These are phyloP conservation scores for Exophiala phaeomuriformis DNA, from an alignment of 2,329 filamentous ascomycete species.

Conservation along the genomic window DNA sequence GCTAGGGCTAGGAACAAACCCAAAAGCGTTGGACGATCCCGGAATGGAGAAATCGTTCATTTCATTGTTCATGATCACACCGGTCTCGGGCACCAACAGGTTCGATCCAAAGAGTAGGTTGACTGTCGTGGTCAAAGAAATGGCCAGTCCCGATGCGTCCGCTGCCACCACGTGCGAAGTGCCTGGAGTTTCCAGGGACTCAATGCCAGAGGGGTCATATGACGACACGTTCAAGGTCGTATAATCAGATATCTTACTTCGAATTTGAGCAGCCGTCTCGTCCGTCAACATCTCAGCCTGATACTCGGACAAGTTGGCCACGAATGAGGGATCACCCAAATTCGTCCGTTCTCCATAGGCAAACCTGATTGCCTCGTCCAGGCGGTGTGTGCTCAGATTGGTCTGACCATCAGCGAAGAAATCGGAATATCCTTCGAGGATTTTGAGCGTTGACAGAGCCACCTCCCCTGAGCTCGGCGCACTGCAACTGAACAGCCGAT, in stretches of 20 bases:
- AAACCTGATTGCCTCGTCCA: slow-evolving; percentile 85
- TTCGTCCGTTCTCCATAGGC: slow-evolving; percentile 72
- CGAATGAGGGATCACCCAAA: slow-evolving; percentile 74
- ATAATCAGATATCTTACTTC: slow-evolving; percentile 62
- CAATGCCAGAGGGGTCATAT: slow-evolving; percentile 64
- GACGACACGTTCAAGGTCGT: slow-evolving; percentile 62
- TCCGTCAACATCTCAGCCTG: slow-evolving; percentile 62
- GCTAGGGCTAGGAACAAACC: slow-evolving; percentile 67
- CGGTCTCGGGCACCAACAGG: slow-evolving; percentile 72
- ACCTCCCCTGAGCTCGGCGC: slow-evolving; percentile 75
- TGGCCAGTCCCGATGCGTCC: slow-evolving; percentile 65
- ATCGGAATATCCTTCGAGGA: slow-evolving; percentile 65
- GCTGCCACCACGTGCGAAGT: slow-evolving; percentile 54
- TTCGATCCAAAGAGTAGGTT: slow-evolving; percentile 79
- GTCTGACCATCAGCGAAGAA: slow-evolving; percentile 52
- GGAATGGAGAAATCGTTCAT: slow-evolving; percentile 82
- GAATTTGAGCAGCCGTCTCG: slow-evolving; percentile 52
- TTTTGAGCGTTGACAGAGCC: slow-evolving; percentile 69
- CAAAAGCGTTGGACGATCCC: slow-evolving; percentile 68
- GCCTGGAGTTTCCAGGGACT: slow-evolving; percentile 56
- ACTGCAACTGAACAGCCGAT: slow-evolving; percentile 60
- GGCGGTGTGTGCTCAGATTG: slow-evolving; percentile 69
- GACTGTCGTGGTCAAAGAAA: slow-evolving; percentile 77
- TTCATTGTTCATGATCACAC: slow-evolving; percentile 65
- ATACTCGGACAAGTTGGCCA: slow-evolving; percentile 55